Evolutionary conservation across 345 rosid genomes (phyloP).

Genomic region (Citrus sinensis): DVS_A1.0 CM039167.1:7653501-7654000

Average conservation of each 20-base stretch:
- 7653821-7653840: neutral
- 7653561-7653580: neutral
- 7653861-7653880: slow-evolving; percentile 15
- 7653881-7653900: slow-evolving; percentile 26
- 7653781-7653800: neutral
- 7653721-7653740: neutral
- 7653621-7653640: neutral
- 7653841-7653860: neutral
- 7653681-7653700: neutral
- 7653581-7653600: neutral
- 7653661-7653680: neutral
- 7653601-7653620: neutral
- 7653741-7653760: neutral
- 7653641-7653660: neutral
- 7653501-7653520: neutral
- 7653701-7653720: neutral
- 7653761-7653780: neutral
- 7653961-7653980: slow-evolving; percentile 85
- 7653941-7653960: slow-evolving; percentile 94
- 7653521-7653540: neutral
- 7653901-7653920: slow-evolving; percentile 98
- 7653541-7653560: neutral
- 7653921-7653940: slow-evolving; percentile 84
- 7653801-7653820: neutral
- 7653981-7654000: slow-evolving; percentile 61